A percentile compares a stretch with the other conserved stretches of the same genome.
phyloP scores from a whole-genome alignment of 768 basidiomycete genomes.

The Tephrocybe rancida region DNA sequence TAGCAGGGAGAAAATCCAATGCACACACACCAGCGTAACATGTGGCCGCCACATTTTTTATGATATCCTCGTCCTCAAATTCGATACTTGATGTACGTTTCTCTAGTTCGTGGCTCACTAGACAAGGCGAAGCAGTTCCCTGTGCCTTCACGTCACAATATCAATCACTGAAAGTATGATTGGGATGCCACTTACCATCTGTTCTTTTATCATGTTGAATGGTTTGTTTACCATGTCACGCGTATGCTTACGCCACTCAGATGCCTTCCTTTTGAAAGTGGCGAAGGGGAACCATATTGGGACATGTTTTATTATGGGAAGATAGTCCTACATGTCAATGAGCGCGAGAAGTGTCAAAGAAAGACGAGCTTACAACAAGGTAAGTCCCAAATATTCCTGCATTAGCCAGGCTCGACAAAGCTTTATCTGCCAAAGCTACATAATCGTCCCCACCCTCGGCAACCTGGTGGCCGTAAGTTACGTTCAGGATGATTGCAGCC shows the following conservation, averaged over 20 bases:
- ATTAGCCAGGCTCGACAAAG: constrained; percentile 33
- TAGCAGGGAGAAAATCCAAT: not conserved
- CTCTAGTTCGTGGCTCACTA: constrained; percentile 40
- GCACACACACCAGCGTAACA: constrained; percentile 37
- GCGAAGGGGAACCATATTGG: constrained; percentile 46
- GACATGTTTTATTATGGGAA: constrained; percentile 38
- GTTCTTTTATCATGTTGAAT: constrained; percentile 38
- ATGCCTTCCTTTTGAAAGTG: constrained; percentile 40
- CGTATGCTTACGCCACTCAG: constrained; percentile 32
- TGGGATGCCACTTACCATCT: constrained; percentile 25
- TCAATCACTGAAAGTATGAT: not conserved
- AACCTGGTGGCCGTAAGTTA: constrained; percentile 41
- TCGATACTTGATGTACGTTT: constrained; percentile 22
- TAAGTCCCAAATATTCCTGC: constrained; percentile 46
- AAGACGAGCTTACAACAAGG: constrained; percentile 35
- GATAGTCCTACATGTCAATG: constrained; percentile 25
- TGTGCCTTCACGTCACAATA: constrained; percentile 18
- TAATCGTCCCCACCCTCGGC: constrained; percentile 40
- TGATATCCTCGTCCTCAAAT: constrained; percentile 33
- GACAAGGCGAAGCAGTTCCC: constrained; percentile 32
- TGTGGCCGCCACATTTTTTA: constrained; percentile 46
- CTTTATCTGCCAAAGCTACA: constrained; percentile 40
- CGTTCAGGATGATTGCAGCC: constrained; percentile 40
- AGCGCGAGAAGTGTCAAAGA: not conserved
- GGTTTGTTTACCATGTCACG: constrained; percentile 41